Evolutionary conservation across 768 basidiomycete species (phyloP).

Genomic region (Russula emetica): DNA sequence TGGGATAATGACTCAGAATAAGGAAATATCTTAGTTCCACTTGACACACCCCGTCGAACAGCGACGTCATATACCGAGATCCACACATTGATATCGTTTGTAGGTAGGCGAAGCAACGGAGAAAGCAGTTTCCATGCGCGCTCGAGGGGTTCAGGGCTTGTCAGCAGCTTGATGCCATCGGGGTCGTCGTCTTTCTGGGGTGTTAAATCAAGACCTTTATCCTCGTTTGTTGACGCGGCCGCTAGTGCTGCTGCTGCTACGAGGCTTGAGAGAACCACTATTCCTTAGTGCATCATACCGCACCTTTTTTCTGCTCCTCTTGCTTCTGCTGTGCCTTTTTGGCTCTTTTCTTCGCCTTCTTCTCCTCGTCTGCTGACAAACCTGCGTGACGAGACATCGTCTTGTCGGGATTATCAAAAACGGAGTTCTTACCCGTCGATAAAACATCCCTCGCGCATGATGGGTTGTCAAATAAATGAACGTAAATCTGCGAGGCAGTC

Average conservation of each 20-base stretch:
- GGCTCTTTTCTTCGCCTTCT: conserved; percentile 82
- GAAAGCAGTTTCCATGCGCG: conserved; percentile 66
- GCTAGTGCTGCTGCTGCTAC: conserved; percentile 38
- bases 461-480: conserved; percentile 67
- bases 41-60: conserved; percentile 67
- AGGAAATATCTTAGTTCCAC: background rate
- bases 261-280: conserved; percentile 19
- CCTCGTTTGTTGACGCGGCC: conserved; percentile 47
- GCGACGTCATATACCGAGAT: conserved; percentile 74
- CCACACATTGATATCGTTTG: conserved; percentile 64
- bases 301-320: conserved; percentile 73
- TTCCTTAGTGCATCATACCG: conserved; percentile 16
- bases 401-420: background rate
- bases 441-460: conserved; percentile 44
- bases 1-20: conserved; percentile 33
- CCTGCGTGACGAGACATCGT: conserved; percentile 34
- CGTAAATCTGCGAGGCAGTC: conserved; percentile 57
- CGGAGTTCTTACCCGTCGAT: conserved; percentile 30
- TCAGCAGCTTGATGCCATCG: conserved; percentile 67
- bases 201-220: conserved; percentile 62
- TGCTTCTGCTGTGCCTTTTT: conserved; percentile 72
- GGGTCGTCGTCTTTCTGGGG: conserved; percentile 76
- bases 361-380: conserved; percentile 56
- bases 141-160: conserved; percentile 61
- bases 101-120: conserved; percentile 53